phyloP scores from a whole-genome alignment of 2,329 filamentous ascomycete genomes.

The Parastagonospora nodorum region DNA sequence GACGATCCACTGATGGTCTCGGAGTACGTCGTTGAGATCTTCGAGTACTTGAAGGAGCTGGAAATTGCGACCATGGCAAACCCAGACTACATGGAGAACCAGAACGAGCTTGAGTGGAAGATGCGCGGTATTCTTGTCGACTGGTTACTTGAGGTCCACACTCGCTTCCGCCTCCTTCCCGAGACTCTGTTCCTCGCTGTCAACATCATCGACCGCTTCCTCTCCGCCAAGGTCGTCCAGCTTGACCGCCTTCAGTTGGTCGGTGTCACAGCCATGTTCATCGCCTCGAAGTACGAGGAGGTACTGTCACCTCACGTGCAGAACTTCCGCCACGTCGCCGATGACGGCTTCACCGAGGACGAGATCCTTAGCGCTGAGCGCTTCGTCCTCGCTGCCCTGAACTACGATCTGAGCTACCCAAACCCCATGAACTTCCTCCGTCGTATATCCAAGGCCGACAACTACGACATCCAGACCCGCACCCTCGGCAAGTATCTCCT shows the following conservation, averaged over 20 bases:
- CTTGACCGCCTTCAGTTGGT: constrained; percentile 95
- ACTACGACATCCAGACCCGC: constrained; percentile 97
- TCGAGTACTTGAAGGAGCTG: constrained; percentile 89
- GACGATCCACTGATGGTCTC: constrained; percentile 98
- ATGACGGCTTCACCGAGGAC: constrained; percentile 92
- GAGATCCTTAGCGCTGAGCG: constrained; percentile 98
- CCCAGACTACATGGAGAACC: constrained; percentile 91
- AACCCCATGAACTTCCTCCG: constrained; percentile 99
- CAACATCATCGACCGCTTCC: constrained; percentile 98
- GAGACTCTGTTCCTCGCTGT: constrained; percentile 96
- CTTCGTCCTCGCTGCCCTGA: constrained; percentile 85
- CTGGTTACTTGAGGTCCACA: constrained; percentile 98
- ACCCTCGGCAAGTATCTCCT: constrained; percentile 97
- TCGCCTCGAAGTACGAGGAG: constrained; percentile 98
- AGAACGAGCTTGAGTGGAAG: constrained; percentile 97
- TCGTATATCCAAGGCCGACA: constrained; percentile 97
- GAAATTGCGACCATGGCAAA: constrained; percentile 84
- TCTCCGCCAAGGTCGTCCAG: constrained; percentile 93
- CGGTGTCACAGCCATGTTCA: constrained; percentile 98
- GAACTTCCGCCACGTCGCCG: constrained; percentile 96
- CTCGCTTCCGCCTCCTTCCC: constrained; percentile 90
- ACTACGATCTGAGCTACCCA: constrained; percentile 97
- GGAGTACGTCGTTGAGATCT: constrained; percentile 96
- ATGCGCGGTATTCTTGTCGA: constrained; percentile 96
- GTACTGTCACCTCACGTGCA: constrained; percentile 94